These are phyloP conservation scores for Pyrus bretschneideri DNA, from an alignment of 306 rosid species.

Conservation along the genomic window DNA sequence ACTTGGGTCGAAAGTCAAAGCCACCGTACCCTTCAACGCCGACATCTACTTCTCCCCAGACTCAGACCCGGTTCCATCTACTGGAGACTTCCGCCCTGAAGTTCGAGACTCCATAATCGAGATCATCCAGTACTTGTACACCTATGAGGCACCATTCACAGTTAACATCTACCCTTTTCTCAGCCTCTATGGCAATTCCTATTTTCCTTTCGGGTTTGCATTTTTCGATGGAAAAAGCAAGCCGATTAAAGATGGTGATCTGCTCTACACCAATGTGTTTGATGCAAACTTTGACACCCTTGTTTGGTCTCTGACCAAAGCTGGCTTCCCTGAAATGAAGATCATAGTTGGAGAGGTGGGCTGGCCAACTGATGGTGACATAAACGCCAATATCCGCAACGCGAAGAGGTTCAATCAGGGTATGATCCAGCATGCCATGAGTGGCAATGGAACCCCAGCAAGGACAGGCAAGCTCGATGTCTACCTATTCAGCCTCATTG, in stretches of 20 bases:
- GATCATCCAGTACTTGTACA: slow-evolving; percentile 51
- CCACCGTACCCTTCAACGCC: slow-evolving; percentile 91
- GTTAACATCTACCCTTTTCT: slow-evolving; percentile 89
- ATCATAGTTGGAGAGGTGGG: slow-evolving; percentile 79
- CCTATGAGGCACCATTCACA: slow-evolving; percentile 64
- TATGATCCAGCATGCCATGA: slow-evolving; percentile 45
- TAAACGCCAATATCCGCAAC: slow-evolving; percentile 41
- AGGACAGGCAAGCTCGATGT: slow-evolving; percentile 44
- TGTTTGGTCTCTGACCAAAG: slow-evolving; percentile 48
- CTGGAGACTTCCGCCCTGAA: slow-evolving; percentile 81
- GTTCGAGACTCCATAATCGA: slow-evolving; percentile 46
- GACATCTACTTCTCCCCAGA: slow-evolving; percentile 81
- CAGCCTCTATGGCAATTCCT: slow-evolving; percentile 57
- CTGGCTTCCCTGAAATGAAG: slow-evolving; percentile 62
- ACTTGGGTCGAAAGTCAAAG: slow-evolving; percentile 57
- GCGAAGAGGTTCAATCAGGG: slow-evolving; percentile 76
- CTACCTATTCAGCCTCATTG: slow-evolving; percentile 66
- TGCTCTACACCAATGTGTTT: slow-evolving; percentile 65
- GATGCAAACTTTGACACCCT: slow-evolving; percentile 83
- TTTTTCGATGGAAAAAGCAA: slow-evolving; percentile 65
- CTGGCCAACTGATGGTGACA: slow-evolving; percentile 89
- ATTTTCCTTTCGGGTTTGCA: slow-evolving; percentile 83
- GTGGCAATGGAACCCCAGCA: slow-evolving; percentile 71
- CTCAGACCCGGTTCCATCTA: slow-evolving; percentile 75
- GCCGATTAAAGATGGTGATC: slow-evolving; percentile 56